Percentiles rank a stretch among this genome's conserved stretches.
phyloP scores from a whole-genome alignment of 345 rosid species.

The Salix arbutifolia region DNA sequence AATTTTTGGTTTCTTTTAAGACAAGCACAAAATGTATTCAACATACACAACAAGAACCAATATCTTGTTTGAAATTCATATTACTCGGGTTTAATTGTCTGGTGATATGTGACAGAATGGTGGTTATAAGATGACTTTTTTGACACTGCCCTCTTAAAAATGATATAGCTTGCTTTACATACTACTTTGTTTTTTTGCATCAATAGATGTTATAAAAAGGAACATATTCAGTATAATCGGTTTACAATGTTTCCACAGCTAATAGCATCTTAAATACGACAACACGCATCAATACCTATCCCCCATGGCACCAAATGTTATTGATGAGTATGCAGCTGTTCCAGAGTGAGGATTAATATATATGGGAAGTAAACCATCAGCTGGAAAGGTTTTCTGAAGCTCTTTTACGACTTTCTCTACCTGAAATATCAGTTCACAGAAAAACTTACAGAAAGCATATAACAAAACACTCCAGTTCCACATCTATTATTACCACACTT shows the following conservation, averaged over 20 bases:
- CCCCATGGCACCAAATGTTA: conserved; percentile 99
- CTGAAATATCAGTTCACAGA: conserved; percentile 35
- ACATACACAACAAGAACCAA: neutral
- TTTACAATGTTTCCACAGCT: neutral
- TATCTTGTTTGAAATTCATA: neutral
- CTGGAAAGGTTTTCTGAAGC: conserved; percentile 75
- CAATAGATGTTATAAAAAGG: no score
- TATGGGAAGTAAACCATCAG: conserved; percentile 89
- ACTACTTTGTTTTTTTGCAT: neutral
- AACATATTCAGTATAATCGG: no score
- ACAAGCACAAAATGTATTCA: neutral
- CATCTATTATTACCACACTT: neutral
- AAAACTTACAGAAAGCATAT: neutral
- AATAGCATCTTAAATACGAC: neutral
- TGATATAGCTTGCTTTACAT: neutral
- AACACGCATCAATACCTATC: conserved; percentile 55
- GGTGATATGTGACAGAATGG: neutral
- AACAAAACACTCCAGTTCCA: neutral
- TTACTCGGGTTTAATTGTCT: neutral
- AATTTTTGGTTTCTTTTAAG: neutral
- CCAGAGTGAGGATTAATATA: conserved; percentile 65
- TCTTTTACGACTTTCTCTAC: conserved; percentile 70
- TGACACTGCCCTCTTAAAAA: no score
- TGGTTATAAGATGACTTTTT: neutral
- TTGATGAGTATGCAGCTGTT: conserved; percentile 53